Conservation (phyloP, 2,329 filamentous ascomycete genomes). For the Ascochyta fabae region DNA sequence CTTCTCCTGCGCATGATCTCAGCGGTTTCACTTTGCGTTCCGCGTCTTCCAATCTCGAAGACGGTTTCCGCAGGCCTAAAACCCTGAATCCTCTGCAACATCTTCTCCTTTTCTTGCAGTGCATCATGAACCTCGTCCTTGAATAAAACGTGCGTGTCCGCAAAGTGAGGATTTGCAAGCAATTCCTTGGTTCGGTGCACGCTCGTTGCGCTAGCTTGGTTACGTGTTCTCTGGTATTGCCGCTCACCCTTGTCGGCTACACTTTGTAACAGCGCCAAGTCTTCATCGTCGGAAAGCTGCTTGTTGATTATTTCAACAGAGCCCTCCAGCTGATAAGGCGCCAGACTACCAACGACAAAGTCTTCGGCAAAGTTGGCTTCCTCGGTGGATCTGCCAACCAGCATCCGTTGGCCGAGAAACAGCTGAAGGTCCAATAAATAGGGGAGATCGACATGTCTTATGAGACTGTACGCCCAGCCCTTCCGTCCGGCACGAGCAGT, state of each 20-base stretch:
- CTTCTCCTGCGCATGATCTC: conserved; percentile 78
- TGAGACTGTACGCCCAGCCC: conserved; percentile 94
- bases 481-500: conserved; percentile 91
- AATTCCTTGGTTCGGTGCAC: conserved; percentile 85
- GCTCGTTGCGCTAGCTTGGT: conserved; percentile 87
- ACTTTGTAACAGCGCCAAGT: conserved; percentile 71
- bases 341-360: conserved; percentile 79
- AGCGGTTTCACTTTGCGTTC: conserved; percentile 67
- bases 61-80: conserved; percentile 93
- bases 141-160: conserved; percentile 81
- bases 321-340: conserved; percentile 74
- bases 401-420: conserved; percentile 84
- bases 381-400: conserved; percentile 70
- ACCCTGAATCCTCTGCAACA: conserved; percentile 86
- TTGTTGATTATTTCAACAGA: conserved; percentile 85
- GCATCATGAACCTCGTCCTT: conserved; percentile 64
- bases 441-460: conserved; percentile 84
- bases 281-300: conserved; percentile 74
- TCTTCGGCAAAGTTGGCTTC: conserved; percentile 78
- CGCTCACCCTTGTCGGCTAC: conserved; percentile 91
- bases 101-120: conserved; percentile 74
- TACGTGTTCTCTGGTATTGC: conserved; percentile 87
- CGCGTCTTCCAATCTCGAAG: conserved; percentile 87
- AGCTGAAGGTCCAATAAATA: conserved; percentile 94
- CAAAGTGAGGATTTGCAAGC: conserved; percentile 72